Conservation (phyloP, 1,139 yeast genomes). For the Zygoascus hellenicus region DNA sequence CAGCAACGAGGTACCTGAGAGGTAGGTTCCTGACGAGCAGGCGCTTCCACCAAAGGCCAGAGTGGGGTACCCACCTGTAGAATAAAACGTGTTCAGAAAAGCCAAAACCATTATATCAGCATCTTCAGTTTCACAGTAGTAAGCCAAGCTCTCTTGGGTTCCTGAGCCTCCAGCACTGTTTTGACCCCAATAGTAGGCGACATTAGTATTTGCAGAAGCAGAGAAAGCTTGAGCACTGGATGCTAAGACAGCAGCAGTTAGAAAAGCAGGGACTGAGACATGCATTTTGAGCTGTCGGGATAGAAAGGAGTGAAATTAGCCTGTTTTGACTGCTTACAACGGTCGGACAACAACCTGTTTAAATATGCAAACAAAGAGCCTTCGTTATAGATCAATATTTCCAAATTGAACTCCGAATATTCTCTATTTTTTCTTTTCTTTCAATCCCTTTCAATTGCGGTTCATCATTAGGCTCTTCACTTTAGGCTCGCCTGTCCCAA, state of each 20-base stretch:
- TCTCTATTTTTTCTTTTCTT: too few species aligned
- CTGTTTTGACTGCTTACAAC: too few species aligned
- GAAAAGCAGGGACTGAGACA: background rate
- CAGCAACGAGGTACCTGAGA: conserved; percentile 28
- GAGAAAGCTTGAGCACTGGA: conserved; percentile 18
- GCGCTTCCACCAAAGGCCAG: conserved; percentile 64
- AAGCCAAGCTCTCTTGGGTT: conserved; percentile 58
- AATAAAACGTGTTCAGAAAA: conserved; percentile 60
- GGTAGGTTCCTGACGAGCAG: conserved; percentile 37
- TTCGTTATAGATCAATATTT: too few species aligned
- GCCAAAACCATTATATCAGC: conserved; percentile 71
- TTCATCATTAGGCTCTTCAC: too few species aligned
- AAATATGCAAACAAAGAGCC: too few species aligned
- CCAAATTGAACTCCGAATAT: too few species aligned
- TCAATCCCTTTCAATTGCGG: too few species aligned
- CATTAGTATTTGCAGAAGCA: conserved; percentile 41
- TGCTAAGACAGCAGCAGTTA: conserved; percentile 4
- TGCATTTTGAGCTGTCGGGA: background rate
- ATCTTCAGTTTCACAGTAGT: conserved; percentile 62
- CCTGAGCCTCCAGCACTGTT: conserved; percentile 57
- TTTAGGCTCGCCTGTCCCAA: too few species aligned
- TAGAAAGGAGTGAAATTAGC: conserved; percentile 4
- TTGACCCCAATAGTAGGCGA: conserved; percentile 92
- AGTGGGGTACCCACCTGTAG: conserved; percentile 37
- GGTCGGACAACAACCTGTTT: too few species aligned